phyloP scores from a whole-genome alignment of 306 rosid species.

The Sechiopsis laciniata region DNA sequence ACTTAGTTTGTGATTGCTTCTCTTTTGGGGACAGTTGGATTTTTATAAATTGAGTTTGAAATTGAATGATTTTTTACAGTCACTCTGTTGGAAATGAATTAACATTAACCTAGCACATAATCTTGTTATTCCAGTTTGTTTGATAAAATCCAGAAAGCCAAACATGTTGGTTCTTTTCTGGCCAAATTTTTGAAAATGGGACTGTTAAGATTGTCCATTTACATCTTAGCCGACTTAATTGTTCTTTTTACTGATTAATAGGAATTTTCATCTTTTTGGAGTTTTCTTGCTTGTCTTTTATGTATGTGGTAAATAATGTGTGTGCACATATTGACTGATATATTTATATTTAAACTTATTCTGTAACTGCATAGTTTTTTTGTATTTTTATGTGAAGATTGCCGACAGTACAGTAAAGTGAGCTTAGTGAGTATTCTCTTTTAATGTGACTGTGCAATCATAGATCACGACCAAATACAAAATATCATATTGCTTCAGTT shows the following conservation, averaged over 20 bases:
- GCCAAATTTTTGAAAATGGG: background rate
- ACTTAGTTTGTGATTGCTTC: background rate
- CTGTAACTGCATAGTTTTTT: background rate
- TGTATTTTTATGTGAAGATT: background rate
- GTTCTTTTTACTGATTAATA: conserved; percentile 4
- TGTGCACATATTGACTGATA: background rate
- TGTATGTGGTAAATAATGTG: background rate
- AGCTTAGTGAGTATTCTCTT: background rate
- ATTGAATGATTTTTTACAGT: background rate
- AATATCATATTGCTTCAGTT: background rate
- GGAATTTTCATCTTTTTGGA: background rate
- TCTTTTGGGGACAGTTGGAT: conserved; percentile 13
- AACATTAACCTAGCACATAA: too few species aligned
- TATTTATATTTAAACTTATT: background rate
- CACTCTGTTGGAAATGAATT: background rate
- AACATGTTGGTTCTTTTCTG: conserved; percentile 14
- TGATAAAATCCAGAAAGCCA: background rate
- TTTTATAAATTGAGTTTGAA: background rate
- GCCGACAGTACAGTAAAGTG: background rate
- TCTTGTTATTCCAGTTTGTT: background rate
- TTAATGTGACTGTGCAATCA: too few species aligned
- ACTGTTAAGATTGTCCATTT: background rate
- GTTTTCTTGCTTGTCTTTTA: conserved; percentile 10
- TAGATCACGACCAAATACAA: too few species aligned
- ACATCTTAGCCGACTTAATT: background rate